Percentiles rank a stretch among this genome's conserved stretches.
Evolutionary conservation across 441 rosid species (phyloP).

Genomic region (Theobroma grandiflorum): DNA sequence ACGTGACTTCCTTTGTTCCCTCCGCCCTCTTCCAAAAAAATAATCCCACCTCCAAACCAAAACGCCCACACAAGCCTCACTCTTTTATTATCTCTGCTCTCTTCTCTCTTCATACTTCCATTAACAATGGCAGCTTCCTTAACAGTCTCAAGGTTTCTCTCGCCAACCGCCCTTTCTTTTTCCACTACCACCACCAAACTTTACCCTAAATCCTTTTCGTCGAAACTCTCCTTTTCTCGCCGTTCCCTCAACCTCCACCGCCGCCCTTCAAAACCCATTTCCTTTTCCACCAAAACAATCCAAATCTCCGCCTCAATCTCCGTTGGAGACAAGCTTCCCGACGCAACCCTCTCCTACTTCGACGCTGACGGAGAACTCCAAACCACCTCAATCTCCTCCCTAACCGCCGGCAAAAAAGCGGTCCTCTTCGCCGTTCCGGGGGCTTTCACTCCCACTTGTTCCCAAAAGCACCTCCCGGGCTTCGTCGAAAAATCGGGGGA

Average conservation of each 20-base stretch:
- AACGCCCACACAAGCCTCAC: neutral
- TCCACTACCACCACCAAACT: conserved; percentile 33
- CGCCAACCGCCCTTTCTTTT: conserved; percentile 35
- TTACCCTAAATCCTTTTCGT: conserved; percentile 42
- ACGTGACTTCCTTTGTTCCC: neutral
- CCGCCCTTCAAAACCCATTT: conserved; percentile 40
- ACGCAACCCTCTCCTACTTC: conserved; percentile 82
- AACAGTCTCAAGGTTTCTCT: conserved; percentile 61
- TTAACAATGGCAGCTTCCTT: conserved; percentile 68
- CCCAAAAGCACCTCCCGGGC: conserved; percentile 90
- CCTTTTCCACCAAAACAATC: conserved; percentile 38
- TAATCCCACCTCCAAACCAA: neutral
- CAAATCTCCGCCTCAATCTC: conserved; percentile 58
- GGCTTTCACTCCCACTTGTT: conserved; percentile 92
- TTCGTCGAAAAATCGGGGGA: conserved; percentile 83
- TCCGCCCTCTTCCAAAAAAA: neutral
- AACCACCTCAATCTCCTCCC: conserved; percentile 70
- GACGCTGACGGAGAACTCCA: conserved; percentile 76
- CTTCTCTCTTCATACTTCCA: neutral
- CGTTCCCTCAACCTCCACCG: conserved; percentile 36
- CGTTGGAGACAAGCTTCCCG: conserved; percentile 80
- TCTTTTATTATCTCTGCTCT: neutral
- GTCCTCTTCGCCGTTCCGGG: conserved; percentile 92
- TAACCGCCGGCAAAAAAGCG: conserved; percentile 74
- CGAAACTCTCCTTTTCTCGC: conserved; percentile 40